Percentiles rank a stretch among this genome's conserved stretches.
Conservation (phyloP, 2,329 filamentous ascomycete species). For the Phialophora chinensis region DNA sequence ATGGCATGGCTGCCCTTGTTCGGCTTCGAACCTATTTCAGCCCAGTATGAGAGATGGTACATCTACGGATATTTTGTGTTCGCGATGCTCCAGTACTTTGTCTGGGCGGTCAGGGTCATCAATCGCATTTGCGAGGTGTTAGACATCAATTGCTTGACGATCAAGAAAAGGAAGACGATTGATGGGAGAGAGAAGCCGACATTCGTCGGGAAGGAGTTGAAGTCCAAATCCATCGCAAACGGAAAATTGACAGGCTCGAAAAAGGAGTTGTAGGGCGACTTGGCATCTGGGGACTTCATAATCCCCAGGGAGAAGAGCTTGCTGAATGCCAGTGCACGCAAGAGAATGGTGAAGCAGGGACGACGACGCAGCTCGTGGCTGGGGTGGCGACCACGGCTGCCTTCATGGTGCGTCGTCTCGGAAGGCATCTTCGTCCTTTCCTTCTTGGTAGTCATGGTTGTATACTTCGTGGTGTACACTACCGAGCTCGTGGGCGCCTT, state of each 20-base stretch:
- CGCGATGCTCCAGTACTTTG: constrained; percentile 82
- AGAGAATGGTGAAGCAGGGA: background rate
- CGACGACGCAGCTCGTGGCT: background rate
- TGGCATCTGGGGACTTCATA: background rate
- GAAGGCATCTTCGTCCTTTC: background rate
- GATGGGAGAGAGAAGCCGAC: constrained; percentile 16
- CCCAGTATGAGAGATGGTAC: constrained; percentile 75
- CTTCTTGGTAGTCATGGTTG: background rate
- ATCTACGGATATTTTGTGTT: constrained; percentile 84
- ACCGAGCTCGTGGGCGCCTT: background rate
- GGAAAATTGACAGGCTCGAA: constrained; percentile 24
- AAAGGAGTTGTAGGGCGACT: constrained; percentile 26
- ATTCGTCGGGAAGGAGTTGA: constrained; percentile 2
- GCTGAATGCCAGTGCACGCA: background rate
- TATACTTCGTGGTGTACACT: background rate
- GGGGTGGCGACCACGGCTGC: background rate
- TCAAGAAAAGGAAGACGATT: constrained; percentile 52
- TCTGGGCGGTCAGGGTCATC: constrained; percentile 91
- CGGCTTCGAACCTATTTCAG: constrained; percentile 67
- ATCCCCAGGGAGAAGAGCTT: background rate
- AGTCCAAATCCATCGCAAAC: constrained; percentile 16
- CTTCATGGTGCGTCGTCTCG: background rate
- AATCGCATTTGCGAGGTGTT: constrained; percentile 89
- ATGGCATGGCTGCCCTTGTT: constrained; percentile 81
- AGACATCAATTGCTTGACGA: constrained; percentile 93